phyloP scores from a whole-genome alignment of 2,329 filamentous ascomycete genomes.

The Epichloe gansuensis region DNA sequence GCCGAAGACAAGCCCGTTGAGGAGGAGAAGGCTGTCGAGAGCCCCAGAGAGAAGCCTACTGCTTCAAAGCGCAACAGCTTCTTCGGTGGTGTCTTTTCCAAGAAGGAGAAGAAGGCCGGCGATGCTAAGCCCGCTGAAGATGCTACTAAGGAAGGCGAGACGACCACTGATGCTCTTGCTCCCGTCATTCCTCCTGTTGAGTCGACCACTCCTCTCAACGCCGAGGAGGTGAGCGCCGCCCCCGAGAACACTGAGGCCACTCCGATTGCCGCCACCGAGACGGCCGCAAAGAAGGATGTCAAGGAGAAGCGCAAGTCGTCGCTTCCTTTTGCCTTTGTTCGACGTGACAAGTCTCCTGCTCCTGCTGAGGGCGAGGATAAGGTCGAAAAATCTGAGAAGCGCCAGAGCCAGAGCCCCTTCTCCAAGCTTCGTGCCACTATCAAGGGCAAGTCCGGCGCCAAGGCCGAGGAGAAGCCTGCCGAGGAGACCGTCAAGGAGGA shows the following conservation, averaged over 20 bases:
- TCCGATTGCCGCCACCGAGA: conserved; percentile 33
- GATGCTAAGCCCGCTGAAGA: conserved; percentile 32
- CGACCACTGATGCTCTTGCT: conserved; percentile 36
- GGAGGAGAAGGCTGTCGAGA: conserved; percentile 28
- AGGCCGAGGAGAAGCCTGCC: conserved; percentile 28
- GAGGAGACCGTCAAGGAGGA: conserved; percentile 23
- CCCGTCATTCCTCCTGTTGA: conserved; percentile 48
- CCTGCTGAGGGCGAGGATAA: conserved; percentile 48
- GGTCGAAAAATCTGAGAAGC: conserved; percentile 17
- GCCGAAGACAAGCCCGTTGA: conserved; percentile 20
- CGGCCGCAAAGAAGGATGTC: conserved; percentile 46
- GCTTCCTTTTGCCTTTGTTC: conserved; percentile 59
- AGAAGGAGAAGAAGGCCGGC: conserved; percentile 47
- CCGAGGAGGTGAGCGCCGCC: conserved; percentile 42
- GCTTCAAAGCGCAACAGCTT: conserved; percentile 44
- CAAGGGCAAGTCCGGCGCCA: conserved; percentile 32
- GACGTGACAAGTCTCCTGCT: conserved; percentile 54
- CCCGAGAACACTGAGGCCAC: conserved; percentile 34
- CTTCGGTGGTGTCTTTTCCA: conserved; percentile 37
- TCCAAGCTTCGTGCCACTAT: conserved; percentile 48
- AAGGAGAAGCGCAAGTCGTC: conserved; percentile 82
- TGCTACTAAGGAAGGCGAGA: conserved; percentile 28
- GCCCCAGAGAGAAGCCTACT: conserved; percentile 34
- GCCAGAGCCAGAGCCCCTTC: conserved; percentile 30
- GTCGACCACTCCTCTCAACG: conserved; percentile 40